Percentiles rank a stretch among this genome's conserved stretches.
Evolutionary conservation across 176 grass and related monocot genomes (phyloP).

Genomic region (Pontederia paniculata): DNA sequence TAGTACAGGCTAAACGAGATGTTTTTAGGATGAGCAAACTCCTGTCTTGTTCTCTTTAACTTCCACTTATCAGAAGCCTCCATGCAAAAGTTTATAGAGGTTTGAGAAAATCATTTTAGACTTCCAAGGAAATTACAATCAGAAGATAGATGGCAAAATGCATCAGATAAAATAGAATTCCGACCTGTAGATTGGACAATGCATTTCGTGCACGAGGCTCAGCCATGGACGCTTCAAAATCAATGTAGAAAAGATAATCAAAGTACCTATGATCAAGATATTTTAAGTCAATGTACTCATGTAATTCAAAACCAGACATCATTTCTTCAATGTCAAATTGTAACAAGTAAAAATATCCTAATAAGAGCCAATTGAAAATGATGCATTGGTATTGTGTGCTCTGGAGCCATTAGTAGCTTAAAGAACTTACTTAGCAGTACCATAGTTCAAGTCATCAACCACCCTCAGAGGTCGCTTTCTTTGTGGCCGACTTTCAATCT

Average conservation of each 20-base stretch:
- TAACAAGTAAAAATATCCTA: conserved; percentile 6
- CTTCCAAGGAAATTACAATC: no score
- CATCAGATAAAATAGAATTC: conserved; percentile 1
- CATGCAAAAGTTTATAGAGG: no score
- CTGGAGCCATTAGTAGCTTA: background rate
- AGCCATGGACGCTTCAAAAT: conserved; percentile 53
- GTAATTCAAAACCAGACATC: background rate
- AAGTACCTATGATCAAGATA: conserved; percentile 32
- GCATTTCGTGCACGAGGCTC: conserved; percentile 50
- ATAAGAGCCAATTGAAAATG: no score
- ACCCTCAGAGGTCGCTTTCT: conserved; percentile 33
- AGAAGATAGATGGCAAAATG: background rate
- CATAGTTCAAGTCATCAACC: conserved; percentile 37
- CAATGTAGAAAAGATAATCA: conserved; percentile 54
- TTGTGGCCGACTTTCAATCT: conserved; percentile 56
- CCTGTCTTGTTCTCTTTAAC: no score
- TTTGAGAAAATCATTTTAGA: no score
- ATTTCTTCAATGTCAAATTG: background rate
- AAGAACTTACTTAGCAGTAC: conserved; percentile 30
- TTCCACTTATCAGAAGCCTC: no score
- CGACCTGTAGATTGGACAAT: conserved; percentile 40
- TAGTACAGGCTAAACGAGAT: no score
- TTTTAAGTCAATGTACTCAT: background rate
- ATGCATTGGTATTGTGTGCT: no score
- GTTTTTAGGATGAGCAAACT: no score